Evolutionary conservation across 139 green algal species (phyloP).

Genomic region (Chlamydomonas incerta): DNA sequence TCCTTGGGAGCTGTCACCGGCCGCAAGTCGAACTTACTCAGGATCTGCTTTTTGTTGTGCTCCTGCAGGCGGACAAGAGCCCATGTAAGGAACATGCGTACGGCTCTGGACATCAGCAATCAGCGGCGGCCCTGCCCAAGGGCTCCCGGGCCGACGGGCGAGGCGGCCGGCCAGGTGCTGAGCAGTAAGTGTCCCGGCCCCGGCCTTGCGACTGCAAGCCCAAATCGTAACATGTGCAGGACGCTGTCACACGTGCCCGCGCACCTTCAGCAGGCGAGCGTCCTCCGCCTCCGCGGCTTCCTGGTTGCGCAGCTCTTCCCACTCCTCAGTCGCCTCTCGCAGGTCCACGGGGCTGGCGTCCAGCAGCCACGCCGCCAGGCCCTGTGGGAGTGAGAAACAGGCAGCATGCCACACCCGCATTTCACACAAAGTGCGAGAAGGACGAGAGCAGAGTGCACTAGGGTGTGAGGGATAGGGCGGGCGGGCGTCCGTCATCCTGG

Average conservation of each 20-base stretch:
- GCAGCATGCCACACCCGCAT: no score
- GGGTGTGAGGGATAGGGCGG: neutral
- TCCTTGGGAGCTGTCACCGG: conserved; percentile 11
- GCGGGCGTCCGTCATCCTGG: neutral
- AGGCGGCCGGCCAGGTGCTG: no score
- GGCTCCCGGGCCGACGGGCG: no score
- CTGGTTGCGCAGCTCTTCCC: neutral
- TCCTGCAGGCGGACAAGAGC: conserved; percentile 2
- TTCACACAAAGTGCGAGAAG: no score
- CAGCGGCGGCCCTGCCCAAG: no score
- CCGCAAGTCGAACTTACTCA: conserved; percentile 48
- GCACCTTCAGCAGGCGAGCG: conserved; percentile 5
- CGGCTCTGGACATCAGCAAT: no score
- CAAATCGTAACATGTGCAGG: no score
- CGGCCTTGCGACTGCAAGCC: no score
- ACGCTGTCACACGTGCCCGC: neutral
- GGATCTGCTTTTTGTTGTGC: conserved; percentile 27
- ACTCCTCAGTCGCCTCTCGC: neutral
- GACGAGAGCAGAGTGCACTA: no score
- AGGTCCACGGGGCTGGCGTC: neutral
- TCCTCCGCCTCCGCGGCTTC: conserved; percentile 15
- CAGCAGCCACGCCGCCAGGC: conserved; percentile 40
- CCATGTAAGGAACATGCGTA: no score
- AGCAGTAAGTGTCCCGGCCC: no score
- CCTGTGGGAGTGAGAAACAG: neutral